Evolutionary conservation across 495 filamentous ascomycete genomes (phyloP).

Genomic region (Jackrogersella minutella): DNA sequence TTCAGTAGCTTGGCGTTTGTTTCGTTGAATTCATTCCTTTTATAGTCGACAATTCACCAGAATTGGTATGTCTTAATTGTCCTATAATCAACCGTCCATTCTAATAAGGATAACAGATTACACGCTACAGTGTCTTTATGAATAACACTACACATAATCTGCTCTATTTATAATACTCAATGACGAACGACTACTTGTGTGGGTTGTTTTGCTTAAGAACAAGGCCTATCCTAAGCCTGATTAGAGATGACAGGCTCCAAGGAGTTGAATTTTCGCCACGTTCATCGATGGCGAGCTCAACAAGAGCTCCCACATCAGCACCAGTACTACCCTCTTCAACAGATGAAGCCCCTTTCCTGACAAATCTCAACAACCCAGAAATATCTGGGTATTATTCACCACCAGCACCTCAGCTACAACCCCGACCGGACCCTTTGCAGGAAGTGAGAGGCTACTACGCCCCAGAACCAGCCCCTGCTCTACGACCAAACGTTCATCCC

Average conservation of each 20-base stretch:
- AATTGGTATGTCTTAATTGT: background rate
- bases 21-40: background rate
- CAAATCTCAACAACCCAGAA: constrained; percentile 27
- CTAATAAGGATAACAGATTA: constrained; percentile 9
- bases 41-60: background rate
- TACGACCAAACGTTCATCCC: constrained; percentile 2
- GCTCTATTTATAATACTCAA: too few species aligned
- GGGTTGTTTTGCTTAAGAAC: constrained; percentile 13
- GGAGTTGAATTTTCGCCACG: constrained; percentile 35
- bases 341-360: background rate
- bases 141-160: background rate
- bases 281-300: constrained; percentile 29
- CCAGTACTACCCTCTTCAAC: background rate
- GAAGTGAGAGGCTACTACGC: constrained; percentile 39
- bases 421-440: background rate
- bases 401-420: constrained; percentile 4
- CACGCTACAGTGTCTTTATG: background rate
- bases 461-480: constrained; percentile 14
- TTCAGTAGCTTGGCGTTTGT: background rate
- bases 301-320: background rate
- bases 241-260: constrained; percentile 3
- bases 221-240: background rate
- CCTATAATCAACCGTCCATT: background rate
- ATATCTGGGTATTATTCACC: constrained; percentile 37
- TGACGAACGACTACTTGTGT: constrained; percentile 26